phyloP scores from a whole-genome alignment of 2,329 filamentous ascomycete species.

The Ceratocystis ficicola region DNA sequence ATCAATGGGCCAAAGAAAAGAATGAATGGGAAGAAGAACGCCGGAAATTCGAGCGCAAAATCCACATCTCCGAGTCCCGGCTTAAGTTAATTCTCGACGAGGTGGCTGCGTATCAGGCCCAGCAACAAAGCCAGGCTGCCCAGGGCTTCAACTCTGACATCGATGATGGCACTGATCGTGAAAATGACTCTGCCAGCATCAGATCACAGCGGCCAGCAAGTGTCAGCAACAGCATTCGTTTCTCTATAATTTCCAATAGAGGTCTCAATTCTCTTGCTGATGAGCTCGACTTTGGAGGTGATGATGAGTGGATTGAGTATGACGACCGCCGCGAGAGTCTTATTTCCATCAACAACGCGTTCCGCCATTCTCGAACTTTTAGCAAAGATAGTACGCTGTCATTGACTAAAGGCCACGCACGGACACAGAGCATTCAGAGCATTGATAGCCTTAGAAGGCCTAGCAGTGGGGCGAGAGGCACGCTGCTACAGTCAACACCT shows the following conservation, averaged over 20 bases:
- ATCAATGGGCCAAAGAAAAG: conserved; percentile 73
- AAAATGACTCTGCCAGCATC: conserved; percentile 61
- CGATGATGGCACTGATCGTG: conserved; percentile 46
- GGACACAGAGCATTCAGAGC: conserved; percentile 49
- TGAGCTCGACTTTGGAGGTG: conserved; percentile 76
- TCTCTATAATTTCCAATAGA: conserved; percentile 52
- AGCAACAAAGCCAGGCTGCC: conserved; percentile 33
- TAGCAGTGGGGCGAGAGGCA: conserved; percentile 43
- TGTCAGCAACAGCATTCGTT: conserved; percentile 58
- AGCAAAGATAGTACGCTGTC: conserved; percentile 46
- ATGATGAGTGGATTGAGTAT: conserved; percentile 59
- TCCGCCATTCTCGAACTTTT: conserved; percentile 40
- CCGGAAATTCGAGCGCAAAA: conserved; percentile 66
- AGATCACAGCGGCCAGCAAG: conserved; percentile 49
- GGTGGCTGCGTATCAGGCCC: conserved; percentile 57
- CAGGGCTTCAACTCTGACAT: conserved; percentile 38
- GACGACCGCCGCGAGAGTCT: conserved; percentile 52
- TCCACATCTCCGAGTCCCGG: conserved; percentile 82
- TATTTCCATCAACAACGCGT: conserved; percentile 37
- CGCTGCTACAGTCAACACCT: conserved; percentile 41
- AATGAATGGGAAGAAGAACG: conserved; percentile 74
- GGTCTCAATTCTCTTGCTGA: conserved; percentile 71
- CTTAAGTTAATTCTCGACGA: conserved; percentile 78
- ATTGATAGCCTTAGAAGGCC: conserved; percentile 29
- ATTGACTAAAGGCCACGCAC: conserved; percentile 35